phyloP scores from a whole-genome alignment of 352 stramenopile species.

The Phytophthora megakarya region DNA sequence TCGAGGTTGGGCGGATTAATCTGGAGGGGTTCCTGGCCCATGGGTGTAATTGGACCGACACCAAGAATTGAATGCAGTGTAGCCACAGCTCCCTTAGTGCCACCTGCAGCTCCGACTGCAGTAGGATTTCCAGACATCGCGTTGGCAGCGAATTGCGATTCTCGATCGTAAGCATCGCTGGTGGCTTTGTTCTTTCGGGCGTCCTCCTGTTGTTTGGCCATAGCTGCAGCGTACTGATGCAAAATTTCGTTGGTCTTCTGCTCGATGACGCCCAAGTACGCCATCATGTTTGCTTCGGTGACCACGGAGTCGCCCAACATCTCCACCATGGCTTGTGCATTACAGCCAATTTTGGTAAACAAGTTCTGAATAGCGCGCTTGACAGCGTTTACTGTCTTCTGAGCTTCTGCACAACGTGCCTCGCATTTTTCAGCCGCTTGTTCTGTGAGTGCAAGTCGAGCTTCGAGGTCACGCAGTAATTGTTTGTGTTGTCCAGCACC shows the following conservation, averaged over 20 bases:
- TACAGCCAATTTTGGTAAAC: slow-evolving; percentile 86
- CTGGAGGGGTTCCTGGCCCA: slow-evolving; percentile 90
- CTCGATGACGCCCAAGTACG: slow-evolving; percentile 95
- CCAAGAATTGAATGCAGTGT: slow-evolving; percentile 79
- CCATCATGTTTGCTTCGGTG: slow-evolving; percentile 95
- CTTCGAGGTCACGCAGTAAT: slow-evolving; percentile 88
- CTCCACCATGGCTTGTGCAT: slow-evolving; percentile 79
- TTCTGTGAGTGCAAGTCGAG: slow-evolving; percentile 76
- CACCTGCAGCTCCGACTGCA: slow-evolving; percentile 21
- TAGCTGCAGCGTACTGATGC: slow-evolving; percentile 77
- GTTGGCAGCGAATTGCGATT: slow-evolving; percentile 43
- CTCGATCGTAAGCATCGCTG: slow-evolving; percentile 48
- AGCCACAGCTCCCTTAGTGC: slow-evolving; percentile 26
- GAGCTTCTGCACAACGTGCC: slow-evolving; percentile 85
- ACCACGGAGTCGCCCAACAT: slow-evolving; percentile 87
- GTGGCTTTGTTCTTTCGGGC: slow-evolving; percentile 36
- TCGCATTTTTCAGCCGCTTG: slow-evolving; percentile 91
- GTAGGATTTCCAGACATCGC: slow-evolving; percentile 15
- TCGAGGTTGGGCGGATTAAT: slow-evolving; percentile 94
- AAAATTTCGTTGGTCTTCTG: slow-evolving; percentile 94
- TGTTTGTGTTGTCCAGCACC: slow-evolving; percentile 90
- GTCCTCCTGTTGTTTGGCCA: slow-evolving; percentile 51
- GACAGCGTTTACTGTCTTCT: slow-evolving; percentile 90
- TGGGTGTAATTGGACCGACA: slow-evolving; percentile 83
- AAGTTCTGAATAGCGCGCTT: slow-evolving; percentile 83